Conservation (phyloP, 176 grass and related monocot genomes). For the Triticum monococcum region DNA sequence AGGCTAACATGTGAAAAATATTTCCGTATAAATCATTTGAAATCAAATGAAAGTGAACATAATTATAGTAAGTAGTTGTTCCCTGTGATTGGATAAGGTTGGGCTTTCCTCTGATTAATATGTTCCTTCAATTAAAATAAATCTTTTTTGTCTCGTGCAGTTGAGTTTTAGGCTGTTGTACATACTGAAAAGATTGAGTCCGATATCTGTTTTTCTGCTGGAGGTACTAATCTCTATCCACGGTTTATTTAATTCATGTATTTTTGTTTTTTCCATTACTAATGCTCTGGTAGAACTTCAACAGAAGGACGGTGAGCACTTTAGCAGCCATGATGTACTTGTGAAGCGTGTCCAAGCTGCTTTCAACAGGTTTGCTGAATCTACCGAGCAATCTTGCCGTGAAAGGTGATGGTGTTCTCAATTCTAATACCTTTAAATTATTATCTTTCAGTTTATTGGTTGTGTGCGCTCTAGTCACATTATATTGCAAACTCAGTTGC, state of each 20-base stretch:
- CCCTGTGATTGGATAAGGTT: not conserved
- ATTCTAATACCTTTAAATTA: slow-evolving; percentile 24
- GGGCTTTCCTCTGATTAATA: slow-evolving; percentile 7
- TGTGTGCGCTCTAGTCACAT: slow-evolving; percentile 4
- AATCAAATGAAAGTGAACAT: not conserved
- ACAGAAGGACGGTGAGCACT: slow-evolving; percentile 88
- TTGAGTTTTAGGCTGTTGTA: slow-evolving; percentile 90
- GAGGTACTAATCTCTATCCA: slow-evolving; percentile 57
- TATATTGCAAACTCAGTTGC: slow-evolving; percentile 17
- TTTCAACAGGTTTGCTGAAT: slow-evolving; percentile 82
- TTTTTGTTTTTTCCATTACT: slow-evolving; percentile 20
- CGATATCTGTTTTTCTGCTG: slow-evolving; percentile 73
- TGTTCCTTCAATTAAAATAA: slow-evolving; percentile 14
- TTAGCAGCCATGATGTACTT: slow-evolving; percentile 85
- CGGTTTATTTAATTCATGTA: slow-evolving; percentile 15
- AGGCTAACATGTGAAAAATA: not conserved
- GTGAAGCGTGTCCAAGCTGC: slow-evolving; percentile 68
- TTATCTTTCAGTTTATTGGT: slow-evolving; percentile 31
- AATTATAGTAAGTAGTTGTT: slow-evolving; percentile 20
- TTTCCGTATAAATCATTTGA: not conserved
- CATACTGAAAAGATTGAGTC: slow-evolving; percentile 77
- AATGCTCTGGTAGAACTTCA: slow-evolving; percentile 31
- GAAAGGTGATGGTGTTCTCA: slow-evolving; percentile 56
- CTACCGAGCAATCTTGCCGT: slow-evolving; percentile 71
- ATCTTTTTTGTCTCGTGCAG: slow-evolving; percentile 47